Evolutionary conservation across 225 moss, liverwort and hornwort species (phyloP), one percentile per base, ranked within the genome.

Genomic region (Climacium dendroides): DNA sequence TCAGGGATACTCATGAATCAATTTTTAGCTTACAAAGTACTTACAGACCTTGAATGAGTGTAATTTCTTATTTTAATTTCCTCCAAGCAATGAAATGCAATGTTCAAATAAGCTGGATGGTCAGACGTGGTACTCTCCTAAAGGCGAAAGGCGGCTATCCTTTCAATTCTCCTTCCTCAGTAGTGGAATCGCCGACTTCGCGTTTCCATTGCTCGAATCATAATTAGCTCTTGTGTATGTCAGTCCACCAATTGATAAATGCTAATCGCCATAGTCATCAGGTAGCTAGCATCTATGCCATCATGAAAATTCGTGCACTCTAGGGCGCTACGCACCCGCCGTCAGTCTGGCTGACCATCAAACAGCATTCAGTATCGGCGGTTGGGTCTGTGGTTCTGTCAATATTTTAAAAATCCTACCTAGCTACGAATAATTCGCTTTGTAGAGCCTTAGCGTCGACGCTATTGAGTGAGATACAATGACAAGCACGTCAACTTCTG

Each of bases 1-100:
- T n/a, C n/a, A n/a, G n/a, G n/a, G n/a, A n/a, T n/a, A n/a, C n/a
- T n/a, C n/a, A n/a, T n/a, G n/a, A n/a, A n/a, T n/a, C 19, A 43
- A 15, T 7, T 41, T 41, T 20, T 41, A 41, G n/a, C 9, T 13
- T 26, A 19, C 2, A 29, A 15, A 78, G 5, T 58, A 59, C 9
- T 4, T 3, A 5, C 1, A 25, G 26, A 55, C 4, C 20, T 79
- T 2, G 9, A 15, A 2, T 11, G 1, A 15, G 3, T 11, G 1
- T 17, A 19, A 15, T 61, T 47, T 15, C 80, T 62, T 6, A 61
- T 22, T n/a, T 32, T 6, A 1, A 35, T 35, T 62, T 62, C 47
- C 59, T 60, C 22, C 13, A 30, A 20, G 16, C 2, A 59, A 43
- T 20, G 20, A 6, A 13, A 39, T 19, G 5, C 19, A 29, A 30